Evolutionary conservation across 192 early-diverging fungal species (phyloP).

Genomic region (Lobosporangium transversale): DNA sequence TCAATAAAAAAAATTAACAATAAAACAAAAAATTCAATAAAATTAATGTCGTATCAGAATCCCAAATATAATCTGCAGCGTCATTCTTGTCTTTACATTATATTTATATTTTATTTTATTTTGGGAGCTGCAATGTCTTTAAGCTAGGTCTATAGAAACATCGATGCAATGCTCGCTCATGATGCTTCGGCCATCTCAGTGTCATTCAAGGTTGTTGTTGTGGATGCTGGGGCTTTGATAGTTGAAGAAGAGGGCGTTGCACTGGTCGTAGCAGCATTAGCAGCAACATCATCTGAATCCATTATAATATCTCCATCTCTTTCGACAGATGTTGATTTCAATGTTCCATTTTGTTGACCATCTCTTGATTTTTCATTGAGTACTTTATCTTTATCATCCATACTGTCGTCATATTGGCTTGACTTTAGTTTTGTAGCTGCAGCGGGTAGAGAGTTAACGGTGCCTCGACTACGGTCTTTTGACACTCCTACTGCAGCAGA

Average conservation of each 20-base stretch:
- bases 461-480: constrained; percentile 17
- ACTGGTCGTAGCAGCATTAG: neutral
- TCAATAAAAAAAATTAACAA: neutral
- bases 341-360: too few species aligned
- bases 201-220: too few species aligned
- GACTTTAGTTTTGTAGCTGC: constrained; percentile 37
- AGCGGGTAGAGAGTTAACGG: constrained; percentile 30
- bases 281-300: constrained; percentile 3
- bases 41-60: too few species aligned
- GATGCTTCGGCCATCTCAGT: constrained; percentile 42
- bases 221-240: neutral
- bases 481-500: neutral
- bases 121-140: too few species aligned
- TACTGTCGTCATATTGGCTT: neutral
- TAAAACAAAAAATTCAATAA: neutral
- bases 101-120: neutral
- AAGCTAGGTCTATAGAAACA: too few species aligned
- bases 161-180: constrained; percentile 5
- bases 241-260: neutral
- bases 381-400: too few species aligned
- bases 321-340: too few species aligned
- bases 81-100: too few species aligned
- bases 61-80: too few species aligned
- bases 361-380: too few species aligned
- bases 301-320: constrained; percentile 39